Base-by-base conservation (phyloP, 2,329 filamentous ascomycete species). In the Verticillium dahliae region DNA sequence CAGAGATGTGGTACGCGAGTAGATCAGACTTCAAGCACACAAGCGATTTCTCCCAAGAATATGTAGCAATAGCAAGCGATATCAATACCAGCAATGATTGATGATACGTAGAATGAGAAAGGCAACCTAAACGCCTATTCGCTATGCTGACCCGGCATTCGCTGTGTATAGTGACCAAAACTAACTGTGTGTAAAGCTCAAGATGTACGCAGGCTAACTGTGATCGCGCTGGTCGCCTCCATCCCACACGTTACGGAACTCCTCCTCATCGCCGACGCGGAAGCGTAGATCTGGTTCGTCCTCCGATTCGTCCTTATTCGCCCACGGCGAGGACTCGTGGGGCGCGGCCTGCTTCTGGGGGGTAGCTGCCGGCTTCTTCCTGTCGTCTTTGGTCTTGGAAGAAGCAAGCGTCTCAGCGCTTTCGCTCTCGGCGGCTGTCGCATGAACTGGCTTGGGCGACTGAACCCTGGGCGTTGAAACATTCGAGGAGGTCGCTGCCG, bases 161-260 rank as follows among this genome's bases (percentile, higher is more conserved):
- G 45, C 45, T 52, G 18, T 52, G 18, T 22, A 13, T 22, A 52
- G 45, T 22, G 45, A 18, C 45, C 45, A 52, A 31, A n/a, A n/a
- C 10, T 10, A 52, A n/a, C 22, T 18, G 45, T 52, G 33, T 56
- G 27, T 11, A 31, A 34, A 11, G 27, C 34, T n/a, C 54, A 33
- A 37, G 35, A 27, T 58, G 14, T n/a, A 9, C 60, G 27, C 7
- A 34, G 18, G 50, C 56, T 34, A 11, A 59, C 34, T 22, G 18
- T 22, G 55, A 50, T 56, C 59, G 50, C 60, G 57, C 60, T 60
- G 56, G 35, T 58, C 60, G 27, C 58, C 54, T 6, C 60, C 56
- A 50, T 69, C 72, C 79, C 79, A 81, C n/a, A 80, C 76, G 63
- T 81, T 81, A 22, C 72, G 71, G 63, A 80, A 81, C 61, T 78